Evolutionary conservation across 192 early-diverging fungal genomes (phyloP).

Genomic region (Entomortierella lignicola): DNA sequence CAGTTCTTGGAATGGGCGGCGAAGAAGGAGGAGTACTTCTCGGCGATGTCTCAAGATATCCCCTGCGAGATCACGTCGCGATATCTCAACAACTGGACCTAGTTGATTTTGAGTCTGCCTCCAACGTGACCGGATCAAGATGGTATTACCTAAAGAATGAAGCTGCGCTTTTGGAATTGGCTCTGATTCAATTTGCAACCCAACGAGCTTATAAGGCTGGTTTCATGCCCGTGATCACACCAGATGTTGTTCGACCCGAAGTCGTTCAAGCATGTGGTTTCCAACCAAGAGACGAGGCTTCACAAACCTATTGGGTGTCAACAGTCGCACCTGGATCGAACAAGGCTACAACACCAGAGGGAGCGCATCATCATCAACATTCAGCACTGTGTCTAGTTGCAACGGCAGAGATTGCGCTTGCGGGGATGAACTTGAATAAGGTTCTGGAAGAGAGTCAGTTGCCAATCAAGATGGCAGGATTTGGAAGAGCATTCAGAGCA

Average conservation of each 20-base stretch:
- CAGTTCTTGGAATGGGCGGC: conserved; percentile 1
- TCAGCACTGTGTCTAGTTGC: conserved; percentile 81
- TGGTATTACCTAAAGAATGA: conserved; percentile 91
- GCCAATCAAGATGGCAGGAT: conserved; percentile 81
- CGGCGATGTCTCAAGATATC: conserved; percentile 31
- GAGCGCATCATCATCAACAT: conserved; percentile 31
- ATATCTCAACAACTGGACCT: conserved; percentile 74
- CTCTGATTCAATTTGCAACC: conserved; percentile 88
- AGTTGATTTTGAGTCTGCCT: conserved; percentile 84
- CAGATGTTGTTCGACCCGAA: conserved; percentile 84
- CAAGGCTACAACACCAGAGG: conserved; percentile 4
- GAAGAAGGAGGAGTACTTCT: conserved; percentile 23
- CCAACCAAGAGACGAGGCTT: conserved; percentile 78
- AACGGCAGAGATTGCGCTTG: conserved; percentile 93
- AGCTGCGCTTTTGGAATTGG: conserved; percentile 90
- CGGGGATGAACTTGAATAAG: conserved; percentile 82
- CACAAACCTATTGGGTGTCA: conserved; percentile 87
- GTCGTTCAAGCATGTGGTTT: conserved; percentile 92
- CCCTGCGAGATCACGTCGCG: conserved; percentile 75
- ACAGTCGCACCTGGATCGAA: conserved; percentile 52
- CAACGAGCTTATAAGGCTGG: conserved; percentile 75
- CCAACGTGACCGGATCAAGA: conserved; percentile 80
- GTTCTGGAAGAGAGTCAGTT: conserved; percentile 68
- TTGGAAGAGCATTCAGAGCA: conserved; percentile 90
- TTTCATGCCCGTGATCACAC: conserved; percentile 83